Percentiles rank a stretch among this genome's conserved stretches.
These are phyloP conservation scores for Fusarium pilosicola DNA, from an alignment of 2,329 filamentous ascomycete species.

Conservation along the genomic window DNA sequence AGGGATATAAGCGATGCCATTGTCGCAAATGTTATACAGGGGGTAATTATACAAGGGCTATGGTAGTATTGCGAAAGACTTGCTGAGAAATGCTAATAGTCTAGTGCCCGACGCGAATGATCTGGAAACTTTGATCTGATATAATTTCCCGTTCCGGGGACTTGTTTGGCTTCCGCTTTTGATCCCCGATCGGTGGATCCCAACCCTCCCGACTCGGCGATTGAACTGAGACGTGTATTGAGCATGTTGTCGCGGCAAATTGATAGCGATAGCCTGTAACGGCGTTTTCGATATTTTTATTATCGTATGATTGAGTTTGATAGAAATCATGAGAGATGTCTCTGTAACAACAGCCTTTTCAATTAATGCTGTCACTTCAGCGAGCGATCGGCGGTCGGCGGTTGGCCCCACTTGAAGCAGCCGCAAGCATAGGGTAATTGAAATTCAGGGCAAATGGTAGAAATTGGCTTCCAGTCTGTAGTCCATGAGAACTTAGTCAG, in stretches of 20 bases:
- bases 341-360: no score
- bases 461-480: fast-evolving
- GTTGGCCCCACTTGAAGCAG: not conserved
- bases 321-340: fast-evolving
- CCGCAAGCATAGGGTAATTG: not conserved
- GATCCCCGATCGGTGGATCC: not conserved
- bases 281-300: fast-evolving
- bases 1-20: not conserved
- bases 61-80: not conserved
- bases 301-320: not conserved
- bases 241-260: not conserved
- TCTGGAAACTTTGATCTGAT: not conserved
- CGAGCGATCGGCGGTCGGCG: not conserved
- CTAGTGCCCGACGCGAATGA: not conserved
- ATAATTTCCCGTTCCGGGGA: not conserved
- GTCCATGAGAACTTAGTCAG: fast-evolving
- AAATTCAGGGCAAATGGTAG: not conserved
- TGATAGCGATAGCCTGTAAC: not conserved
- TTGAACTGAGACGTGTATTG: not conserved
- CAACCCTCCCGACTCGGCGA: not conserved
- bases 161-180: conserved; percentile 10
- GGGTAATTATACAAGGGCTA: not conserved
- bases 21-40: not conserved
- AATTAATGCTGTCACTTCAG: not conserved
- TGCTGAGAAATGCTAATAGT: not conserved